Conservation (phyloP, 106 monocot species). For the Platanthera zijinensis region DNA sequence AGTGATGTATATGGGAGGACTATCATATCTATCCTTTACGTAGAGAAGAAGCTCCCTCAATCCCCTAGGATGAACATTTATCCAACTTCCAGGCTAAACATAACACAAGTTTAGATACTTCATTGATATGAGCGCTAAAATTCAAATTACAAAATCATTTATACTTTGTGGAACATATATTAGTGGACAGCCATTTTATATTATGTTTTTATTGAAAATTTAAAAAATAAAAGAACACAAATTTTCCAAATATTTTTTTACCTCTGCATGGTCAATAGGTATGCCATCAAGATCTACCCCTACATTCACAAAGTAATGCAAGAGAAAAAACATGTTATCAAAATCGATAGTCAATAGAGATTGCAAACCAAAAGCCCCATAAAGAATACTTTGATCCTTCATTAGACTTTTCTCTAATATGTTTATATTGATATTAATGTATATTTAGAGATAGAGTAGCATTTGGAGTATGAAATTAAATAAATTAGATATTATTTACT, state of each 20-base stretch:
- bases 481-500: background rate
- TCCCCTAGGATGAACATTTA: slow-evolving; percentile 8
- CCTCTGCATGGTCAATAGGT: slow-evolving; percentile 9
- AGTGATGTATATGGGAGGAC: slow-evolving; percentile 13
- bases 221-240: background rate
- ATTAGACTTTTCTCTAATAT: too few species aligned
- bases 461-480: background rate
- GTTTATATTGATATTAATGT: too few species aligned
- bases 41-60: slow-evolving; percentile 6
- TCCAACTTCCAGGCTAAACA: slow-evolving; percentile 9
- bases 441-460: too few species aligned
- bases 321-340: too few species aligned
- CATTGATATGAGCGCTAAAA: background rate
- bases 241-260: background rate
- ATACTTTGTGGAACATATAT: too few species aligned
- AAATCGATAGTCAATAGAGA: too few species aligned
- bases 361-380: too few species aligned
- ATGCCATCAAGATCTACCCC: background rate
- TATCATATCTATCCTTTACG: slow-evolving; percentile 2
- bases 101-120: background rate
- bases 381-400: too few species aligned
- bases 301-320: background rate
- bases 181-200: too few species aligned
- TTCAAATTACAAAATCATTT: background rate
- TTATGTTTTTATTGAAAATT: too few species aligned